Conservation (phyloP, 2,329 filamentous ascomycete species). For the Hypoxylon sp. region DNA sequence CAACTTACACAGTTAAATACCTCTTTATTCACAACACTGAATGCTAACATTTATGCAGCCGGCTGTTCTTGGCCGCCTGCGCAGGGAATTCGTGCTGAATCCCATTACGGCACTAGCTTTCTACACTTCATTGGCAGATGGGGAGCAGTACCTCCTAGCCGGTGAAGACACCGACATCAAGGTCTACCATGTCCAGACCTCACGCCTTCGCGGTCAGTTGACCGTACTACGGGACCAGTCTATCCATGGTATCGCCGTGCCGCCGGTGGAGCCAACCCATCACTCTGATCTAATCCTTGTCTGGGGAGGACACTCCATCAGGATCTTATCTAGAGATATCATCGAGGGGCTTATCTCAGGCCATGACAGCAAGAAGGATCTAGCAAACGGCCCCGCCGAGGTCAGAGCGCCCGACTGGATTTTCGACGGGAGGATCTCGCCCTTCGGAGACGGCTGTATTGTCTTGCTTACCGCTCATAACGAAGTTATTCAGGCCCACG, state of each 20-base stretch:
- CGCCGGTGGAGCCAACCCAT: conserved; percentile 42
- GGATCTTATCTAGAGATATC: conserved; percentile 55
- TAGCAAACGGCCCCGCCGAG: conserved; percentile 54
- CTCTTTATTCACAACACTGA: background rate
- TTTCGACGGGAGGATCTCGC: conserved; percentile 73
- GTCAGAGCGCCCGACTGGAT: conserved; percentile 80
- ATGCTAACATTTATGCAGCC: conserved; percentile 30
- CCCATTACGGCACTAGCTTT: conserved; percentile 74
- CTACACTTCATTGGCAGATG: conserved; percentile 54
- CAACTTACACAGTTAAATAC: conserved; percentile 5
- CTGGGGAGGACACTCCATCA: conserved; percentile 79
- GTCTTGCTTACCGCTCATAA: conserved; percentile 90
- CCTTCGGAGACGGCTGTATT: conserved; percentile 60
- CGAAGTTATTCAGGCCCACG: conserved; percentile 72
- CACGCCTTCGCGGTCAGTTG: conserved; percentile 59
- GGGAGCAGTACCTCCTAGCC: conserved; percentile 64
- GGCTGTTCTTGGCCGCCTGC: conserved; percentile 42
- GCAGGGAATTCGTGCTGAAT: conserved; percentile 60
- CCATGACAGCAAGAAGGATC: conserved; percentile 21
- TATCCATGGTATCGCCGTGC: conserved; percentile 79
- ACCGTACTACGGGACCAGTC: conserved; percentile 76
- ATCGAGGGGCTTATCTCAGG: conserved; percentile 56
- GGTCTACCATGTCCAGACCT: conserved; percentile 63
- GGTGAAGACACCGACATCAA: conserved; percentile 73
- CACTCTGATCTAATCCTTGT: conserved; percentile 63